Evolutionary conservation across 176 grass and related monocot genomes (phyloP), one percentile per base, ranked within the genome.

Genomic region (Tuctoria greenei): DNA sequence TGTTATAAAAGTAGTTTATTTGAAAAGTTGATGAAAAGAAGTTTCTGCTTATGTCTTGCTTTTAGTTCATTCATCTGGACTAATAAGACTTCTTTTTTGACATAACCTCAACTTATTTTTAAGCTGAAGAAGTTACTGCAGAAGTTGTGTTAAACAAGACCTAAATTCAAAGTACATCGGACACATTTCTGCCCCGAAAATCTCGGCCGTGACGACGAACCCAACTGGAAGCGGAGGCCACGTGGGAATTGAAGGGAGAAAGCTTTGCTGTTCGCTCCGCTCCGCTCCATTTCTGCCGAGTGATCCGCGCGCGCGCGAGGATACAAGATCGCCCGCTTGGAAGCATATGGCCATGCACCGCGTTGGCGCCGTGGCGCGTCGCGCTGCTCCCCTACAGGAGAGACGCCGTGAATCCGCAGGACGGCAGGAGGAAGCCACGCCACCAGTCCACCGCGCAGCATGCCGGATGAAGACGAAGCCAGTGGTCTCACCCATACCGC

Each of bases 171-270:
- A n/a, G n/a, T n/a, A n/a, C n/a, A n/a, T n/a, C n/a, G 70, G 68
- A 64, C 55, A 35, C 52, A 79, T 77, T 45, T 71, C 44, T 66
- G 78, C 38, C 84, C 84, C 84, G 77, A 57, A 75, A 87, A 72
- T 71, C 71, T 65, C 64, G 84, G 79, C 23, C 16, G 74, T 74
- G 71, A 77, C 51, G 49, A 73, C 28, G 64, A 74, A 73, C 73
- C 76, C 76, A 84, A 25, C 72, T 67, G 84, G 64, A n/a, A n/a
- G n/a, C n/a, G n/a, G n/a, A 74, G 27, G 60, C 72, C 90, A 82
- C 84, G 85, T 93, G 87, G 81, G 84, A 47, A 28, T 75, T 15
- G 34, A 62, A 62, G 36, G 16, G 18, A 41, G 6, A 40, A 40
- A 28, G 15, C 10, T 37, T 61, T 52, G 50, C 51, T 41, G 43